Base-by-base conservation (phyloP, 352 stramenopile genomes). In the Phytophthora lateralis region DNA sequence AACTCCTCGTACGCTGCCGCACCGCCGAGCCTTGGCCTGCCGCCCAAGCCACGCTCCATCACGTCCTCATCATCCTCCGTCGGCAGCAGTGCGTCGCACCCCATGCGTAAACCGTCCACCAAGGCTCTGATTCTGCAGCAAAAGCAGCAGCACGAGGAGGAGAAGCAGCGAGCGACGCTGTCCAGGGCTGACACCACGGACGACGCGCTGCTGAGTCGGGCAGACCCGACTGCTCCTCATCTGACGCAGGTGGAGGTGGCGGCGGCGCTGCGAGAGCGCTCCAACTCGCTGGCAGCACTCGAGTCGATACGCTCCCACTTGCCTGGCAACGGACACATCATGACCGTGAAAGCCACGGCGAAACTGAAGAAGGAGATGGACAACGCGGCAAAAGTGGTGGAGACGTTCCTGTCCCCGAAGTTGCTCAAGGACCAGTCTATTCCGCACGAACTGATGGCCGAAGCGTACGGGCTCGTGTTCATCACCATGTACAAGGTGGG, bases 391-490 rank as follows among this genome's bases (percentile, higher is more conserved):
- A 75, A 78, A 53, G 81, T 93, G 30, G 80, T 93, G 14, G 78
- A 89, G 45, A 85, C 78, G 42, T 89, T 93, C 57, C 62, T 93
- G 45, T 84, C 71, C 4, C 80, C 84, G 14, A 89, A 88, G 52
- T 45, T 93, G 50, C 69, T 93, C 14, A 88, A 90, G 58, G 84
- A 93, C 59, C 84, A 90, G 67, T 91, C 84, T n/a, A 93, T 93
- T 55, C 84, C 84, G 20, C 70, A 76, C 45, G 81, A 93, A 44
- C 71, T 93, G 41, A 61, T 93, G 38, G 63, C 85, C 3, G 84
- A 93, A 71, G 84, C 84, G 1, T 81, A 91, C 53, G 84, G 84
- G 26, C 61, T 93, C 6, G 78, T 91, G 48, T 93, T 93, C 63
- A 60, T 93, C 32, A 93, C 84, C 18, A 84, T 93, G 39, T 93